Conservation (phyloP, 2,329 filamentous ascomycete species). For the Fusarium nematophilum region DNA sequence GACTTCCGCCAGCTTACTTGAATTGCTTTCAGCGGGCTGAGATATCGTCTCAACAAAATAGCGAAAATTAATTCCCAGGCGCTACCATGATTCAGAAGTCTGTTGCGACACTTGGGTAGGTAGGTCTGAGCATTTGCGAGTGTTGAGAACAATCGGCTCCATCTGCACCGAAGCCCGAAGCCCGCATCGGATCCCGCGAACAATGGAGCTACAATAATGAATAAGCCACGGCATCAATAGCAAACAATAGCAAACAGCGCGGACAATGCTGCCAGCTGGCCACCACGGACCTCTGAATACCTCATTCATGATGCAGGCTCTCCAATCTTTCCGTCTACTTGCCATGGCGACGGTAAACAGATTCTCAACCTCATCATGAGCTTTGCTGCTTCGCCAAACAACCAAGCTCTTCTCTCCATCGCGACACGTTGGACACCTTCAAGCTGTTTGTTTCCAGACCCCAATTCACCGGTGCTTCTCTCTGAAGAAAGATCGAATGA, state of each 20-base stretch:
- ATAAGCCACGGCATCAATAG: neutral
- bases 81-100: no score
- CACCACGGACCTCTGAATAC: slow-evolving; percentile 1
- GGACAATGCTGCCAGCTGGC: neutral
- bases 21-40: no score
- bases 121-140: no score
- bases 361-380: neutral
- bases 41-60: no score
- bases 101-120: no score
- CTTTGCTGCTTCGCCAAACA: no score
- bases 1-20: no score
- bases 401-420: no score
- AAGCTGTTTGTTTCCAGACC: no score
- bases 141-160: neutral
- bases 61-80: no score
- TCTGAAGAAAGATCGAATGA: neutral
- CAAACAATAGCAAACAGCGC: neutral
- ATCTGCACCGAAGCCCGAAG: neutral
- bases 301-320: neutral
- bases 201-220: no score
- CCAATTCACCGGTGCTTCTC: neutral
- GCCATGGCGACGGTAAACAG: neutral
- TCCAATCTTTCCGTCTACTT: neutral
- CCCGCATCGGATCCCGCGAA: neutral
- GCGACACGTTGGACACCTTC: no score